A percentile compares a stretch with the other conserved stretches of the same genome.
These are phyloP conservation scores for Apodospora peruviana DNA, from an alignment of 495 filamentous ascomycete genomes.

Conservation along the genomic window DNA sequence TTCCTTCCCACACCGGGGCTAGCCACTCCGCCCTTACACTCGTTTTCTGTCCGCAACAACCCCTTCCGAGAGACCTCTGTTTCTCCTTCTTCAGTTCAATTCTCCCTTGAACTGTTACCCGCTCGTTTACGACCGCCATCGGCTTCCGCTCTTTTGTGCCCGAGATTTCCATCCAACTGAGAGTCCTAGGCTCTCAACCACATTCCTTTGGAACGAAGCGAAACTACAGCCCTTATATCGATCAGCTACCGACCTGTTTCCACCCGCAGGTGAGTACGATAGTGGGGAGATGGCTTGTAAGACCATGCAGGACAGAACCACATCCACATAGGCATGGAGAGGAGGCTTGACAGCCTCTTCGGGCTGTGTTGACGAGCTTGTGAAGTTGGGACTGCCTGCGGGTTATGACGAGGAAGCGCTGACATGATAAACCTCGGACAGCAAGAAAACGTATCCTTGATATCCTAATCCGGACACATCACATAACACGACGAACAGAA, in stretches of 20 bases:
- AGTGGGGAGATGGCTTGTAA: no score
- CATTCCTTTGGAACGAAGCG: conserved; percentile 51
- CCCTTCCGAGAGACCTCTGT: conserved; percentile 18
- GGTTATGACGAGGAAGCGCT: no score
- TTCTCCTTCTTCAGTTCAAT: conserved; percentile 20
- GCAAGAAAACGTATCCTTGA: not conserved
- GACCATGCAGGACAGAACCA: no score
- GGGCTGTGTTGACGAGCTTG: no score
- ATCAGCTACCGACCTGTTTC: conserved; percentile 12
- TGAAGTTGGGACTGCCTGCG: no score
- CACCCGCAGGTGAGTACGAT: conserved; percentile 10
- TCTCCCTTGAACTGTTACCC: conserved; percentile 24
- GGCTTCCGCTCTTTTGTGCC: conserved; percentile 16
- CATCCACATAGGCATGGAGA: no score
- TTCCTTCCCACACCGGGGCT: conserved; percentile 14
- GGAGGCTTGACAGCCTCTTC: no score
- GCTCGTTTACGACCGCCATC: conserved; percentile 17
- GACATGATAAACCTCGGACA: no score
- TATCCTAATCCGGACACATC: not conserved
- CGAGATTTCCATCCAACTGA: conserved; percentile 43
- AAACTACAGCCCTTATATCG: conserved; percentile 12
- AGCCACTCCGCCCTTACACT: conserved; percentile 11
- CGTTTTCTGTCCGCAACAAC: conserved; percentile 20
- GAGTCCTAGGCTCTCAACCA: conserved; percentile 49
- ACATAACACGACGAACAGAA: conserved; percentile 12